These are phyloP conservation scores for Suillus alpinus DNA, from an alignment of 768 basidiomycete genomes.

Conservation along the genomic window DNA sequence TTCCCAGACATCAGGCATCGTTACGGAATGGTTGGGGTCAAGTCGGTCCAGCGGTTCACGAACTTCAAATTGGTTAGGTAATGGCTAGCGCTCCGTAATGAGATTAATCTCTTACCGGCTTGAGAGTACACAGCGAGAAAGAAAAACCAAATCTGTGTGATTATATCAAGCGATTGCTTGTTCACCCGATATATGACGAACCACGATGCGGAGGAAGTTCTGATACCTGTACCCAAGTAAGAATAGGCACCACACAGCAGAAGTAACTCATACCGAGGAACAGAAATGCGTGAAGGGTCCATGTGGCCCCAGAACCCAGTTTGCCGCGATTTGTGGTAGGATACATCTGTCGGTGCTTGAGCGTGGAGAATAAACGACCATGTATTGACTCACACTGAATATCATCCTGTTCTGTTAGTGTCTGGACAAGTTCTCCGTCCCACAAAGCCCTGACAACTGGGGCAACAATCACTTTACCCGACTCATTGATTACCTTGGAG, in stretches of 20 bases:
- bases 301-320: slow-evolving; percentile 67
- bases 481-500: neutral
- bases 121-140: slow-evolving; percentile 81
- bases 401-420: slow-evolving; percentile 67
- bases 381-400: slow-evolving; percentile 61
- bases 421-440: slow-evolving; percentile 80
- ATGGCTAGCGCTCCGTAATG: neutral
- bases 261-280: slow-evolving; percentile 55
- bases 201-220: slow-evolving; percentile 71
- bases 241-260: neutral
- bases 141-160: slow-evolving; percentile 51
- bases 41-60: slow-evolving; percentile 74
- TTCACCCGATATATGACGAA: slow-evolving; percentile 22
- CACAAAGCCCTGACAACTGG: slow-evolving; percentile 80
- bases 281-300: slow-evolving; percentile 73
- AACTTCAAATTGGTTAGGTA: slow-evolving; percentile 38
- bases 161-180: neutral
- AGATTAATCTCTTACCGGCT: slow-evolving; percentile 56
- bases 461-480: slow-evolving; percentile 1
- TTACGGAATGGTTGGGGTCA: slow-evolving; percentile 40
- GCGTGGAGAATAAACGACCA: neutral
- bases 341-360: slow-evolving; percentile 50
- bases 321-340: slow-evolving; percentile 55
- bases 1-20: slow-evolving; percentile 77
- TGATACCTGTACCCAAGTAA: slow-evolving; percentile 58